phyloP scores from a whole-genome alignment of 257 asterid genomes.

The Gentiana straminea region DNA sequence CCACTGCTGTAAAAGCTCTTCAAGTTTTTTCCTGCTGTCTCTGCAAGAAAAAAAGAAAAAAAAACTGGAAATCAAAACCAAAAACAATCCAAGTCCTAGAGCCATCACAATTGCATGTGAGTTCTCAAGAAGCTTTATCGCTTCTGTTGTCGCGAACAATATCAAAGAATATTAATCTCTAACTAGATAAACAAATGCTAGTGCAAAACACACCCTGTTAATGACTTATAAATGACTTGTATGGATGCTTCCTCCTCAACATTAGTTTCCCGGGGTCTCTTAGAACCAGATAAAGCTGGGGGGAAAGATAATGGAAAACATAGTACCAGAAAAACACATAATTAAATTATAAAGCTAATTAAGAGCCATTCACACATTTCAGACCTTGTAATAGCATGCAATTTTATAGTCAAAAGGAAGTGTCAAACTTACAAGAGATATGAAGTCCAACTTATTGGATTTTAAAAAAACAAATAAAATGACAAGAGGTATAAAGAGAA shows the following conservation, averaged over 20 bases:
- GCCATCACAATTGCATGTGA: neutral
- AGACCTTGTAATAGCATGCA: neutral
- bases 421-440: too few species aligned
- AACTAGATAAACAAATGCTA: neutral
- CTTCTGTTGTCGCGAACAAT: neutral
- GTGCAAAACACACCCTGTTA: conserved; percentile 47
- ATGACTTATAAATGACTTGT: conserved; percentile 54
- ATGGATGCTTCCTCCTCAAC: conserved; percentile 75
- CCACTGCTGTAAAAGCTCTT: conserved; percentile 83
- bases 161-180: neutral
- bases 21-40: conserved; percentile 78
- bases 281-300: conserved; percentile 57
- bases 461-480: neutral
- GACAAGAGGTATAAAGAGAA: conserved; percentile 3
- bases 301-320: conserved; percentile 31
- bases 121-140: neutral
- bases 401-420: neutral
- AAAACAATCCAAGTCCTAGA: neutral
- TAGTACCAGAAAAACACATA: conserved; percentile 15
- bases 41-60: conserved; percentile 34
- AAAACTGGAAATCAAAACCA: conserved; percentile 6
- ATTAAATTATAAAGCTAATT: conserved; percentile 4
- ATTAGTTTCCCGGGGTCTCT: conserved; percentile 63
- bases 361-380: neutral
- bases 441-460: neutral